Percentiles rank a stretch among this genome's conserved stretches.
phyloP scores from a whole-genome alignment of 495 filamentous ascomycete species.

The Darksidea phi region DNA sequence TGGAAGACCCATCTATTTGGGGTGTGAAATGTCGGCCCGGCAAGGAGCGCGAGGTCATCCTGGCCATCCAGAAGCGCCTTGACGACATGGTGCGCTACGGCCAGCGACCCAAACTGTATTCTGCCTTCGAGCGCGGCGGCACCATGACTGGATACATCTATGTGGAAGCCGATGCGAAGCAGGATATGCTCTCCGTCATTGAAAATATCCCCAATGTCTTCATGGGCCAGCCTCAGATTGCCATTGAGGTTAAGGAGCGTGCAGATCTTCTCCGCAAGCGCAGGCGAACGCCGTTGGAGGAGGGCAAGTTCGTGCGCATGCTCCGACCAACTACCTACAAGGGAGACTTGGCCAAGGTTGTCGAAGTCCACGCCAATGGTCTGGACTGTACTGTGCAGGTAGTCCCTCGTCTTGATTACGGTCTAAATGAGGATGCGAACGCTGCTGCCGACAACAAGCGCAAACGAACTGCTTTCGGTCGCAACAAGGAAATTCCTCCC shows the following conservation, averaged over 20 bases:
- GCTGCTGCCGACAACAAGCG: slow-evolving; percentile 71
- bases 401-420: slow-evolving; percentile 91
- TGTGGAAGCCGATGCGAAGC: slow-evolving; percentile 82
- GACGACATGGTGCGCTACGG: slow-evolving; percentile 73
- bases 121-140: slow-evolving; percentile 84
- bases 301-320: slow-evolving; percentile 88
- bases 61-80: slow-evolving; percentile 80
- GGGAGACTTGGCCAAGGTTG: slow-evolving; percentile 87
- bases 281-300: slow-evolving; percentile 81
- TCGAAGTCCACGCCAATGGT: slow-evolving; percentile 90
- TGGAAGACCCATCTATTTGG: slow-evolving; percentile 96
- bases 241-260: slow-evolving; percentile 97
- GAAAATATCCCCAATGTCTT: slow-evolving; percentile 85
- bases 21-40: slow-evolving; percentile 88
- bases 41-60: slow-evolving; percentile 89
- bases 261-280: slow-evolving; percentile 87
- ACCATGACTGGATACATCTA: slow-evolving; percentile 90
- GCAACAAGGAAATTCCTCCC: slow-evolving; percentile 63
- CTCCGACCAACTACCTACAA: slow-evolving; percentile 73
- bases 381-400: slow-evolving; percentile 80
- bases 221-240: slow-evolving; percentile 64
- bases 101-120: slow-evolving; percentile 73
- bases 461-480: slow-evolving; percentile 37
- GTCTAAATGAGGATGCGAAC: slow-evolving; percentile 72
- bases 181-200: slow-evolving; percentile 76